These are phyloP conservation scores for Blechomonas ayalai DNA, from an alignment of 208 protist genomes.

Conservation along the genomic window DNA sequence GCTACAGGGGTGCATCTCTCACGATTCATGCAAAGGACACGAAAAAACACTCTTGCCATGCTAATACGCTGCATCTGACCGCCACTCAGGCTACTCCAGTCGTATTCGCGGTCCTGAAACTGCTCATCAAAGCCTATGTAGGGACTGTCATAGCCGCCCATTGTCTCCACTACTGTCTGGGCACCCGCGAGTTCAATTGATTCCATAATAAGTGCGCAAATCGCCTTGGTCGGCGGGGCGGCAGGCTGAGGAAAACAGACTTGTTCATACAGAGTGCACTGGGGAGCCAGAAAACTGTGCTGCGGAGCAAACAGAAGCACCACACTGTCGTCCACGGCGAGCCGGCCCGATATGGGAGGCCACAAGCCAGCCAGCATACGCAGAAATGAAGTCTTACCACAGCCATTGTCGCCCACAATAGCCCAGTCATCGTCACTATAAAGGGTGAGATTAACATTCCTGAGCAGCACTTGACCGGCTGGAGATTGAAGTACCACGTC, in stretches of 20 bases:
- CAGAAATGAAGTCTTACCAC: slow-evolving; percentile 80
- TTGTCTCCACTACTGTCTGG: slow-evolving; percentile 59
- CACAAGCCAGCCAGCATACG: slow-evolving; percentile 81
- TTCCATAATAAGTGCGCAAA: slow-evolving; percentile 29
- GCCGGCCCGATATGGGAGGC: slow-evolving; percentile 39
- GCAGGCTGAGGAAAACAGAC: slow-evolving; percentile 50
- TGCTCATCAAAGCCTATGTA: slow-evolving; percentile 40
- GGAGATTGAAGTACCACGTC: slow-evolving; percentile 50
- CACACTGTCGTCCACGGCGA: slow-evolving; percentile 34
- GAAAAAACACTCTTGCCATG: slow-evolving; percentile 83
- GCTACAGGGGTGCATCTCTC: slow-evolving; percentile 43
- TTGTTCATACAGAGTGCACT: slow-evolving; percentile 82
- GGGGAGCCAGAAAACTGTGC: slow-evolving; percentile 74
- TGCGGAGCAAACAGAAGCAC: slow-evolving; percentile 64
- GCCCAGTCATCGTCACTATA: slow-evolving; percentile 69
- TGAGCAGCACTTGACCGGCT: slow-evolving; percentile 46
- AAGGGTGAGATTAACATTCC: slow-evolving; percentile 45
- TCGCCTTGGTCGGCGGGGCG: slow-evolving; percentile 13
- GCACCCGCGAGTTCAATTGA: slow-evolving; percentile 62
- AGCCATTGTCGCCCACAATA: slow-evolving; percentile 78
- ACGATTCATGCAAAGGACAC: slow-evolving; percentile 57
- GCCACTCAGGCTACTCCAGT: slow-evolving; percentile 81
- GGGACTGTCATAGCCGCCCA: slow-evolving; percentile 63
- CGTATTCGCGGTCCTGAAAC: slow-evolving; percentile 51
- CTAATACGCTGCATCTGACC: slow-evolving; percentile 85